Base-by-base conservation (phyloP, 2,329 filamentous ascomycete species). In the Microdochium trichocladiopsis region DNA sequence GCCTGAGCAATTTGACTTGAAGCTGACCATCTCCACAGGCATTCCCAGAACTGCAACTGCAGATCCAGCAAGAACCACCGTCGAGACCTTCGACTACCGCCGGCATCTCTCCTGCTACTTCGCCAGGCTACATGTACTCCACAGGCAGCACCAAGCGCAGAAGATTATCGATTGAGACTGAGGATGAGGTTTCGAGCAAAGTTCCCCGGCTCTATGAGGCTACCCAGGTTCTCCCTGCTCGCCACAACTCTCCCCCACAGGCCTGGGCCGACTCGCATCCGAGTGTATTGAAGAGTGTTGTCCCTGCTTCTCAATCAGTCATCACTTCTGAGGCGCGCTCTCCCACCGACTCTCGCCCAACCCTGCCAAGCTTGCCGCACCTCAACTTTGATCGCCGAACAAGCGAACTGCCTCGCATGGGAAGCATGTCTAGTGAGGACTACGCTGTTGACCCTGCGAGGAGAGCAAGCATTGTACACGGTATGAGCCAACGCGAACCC, bases 61-160 rank as follows among this genome's bases (percentile, higher is more conserved):
- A 62, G 51, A 60, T 62, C 58, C 64, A 60, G 53, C 66, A 57
- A 57, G 69, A 69, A 54, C 61, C 56, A 33, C 55, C 55, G 33
- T 52, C 59, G 48, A 69, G 67, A 55, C 62, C 66, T 43, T 57
- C 63, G 6, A 23, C n/a, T 18, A 61, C 67, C 18, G 63, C 69
- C 47, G 61, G 65, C 22, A 65, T 64, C 12, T 70, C 71, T 18
- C 67, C 73, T 43, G 61, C 60, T 8, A 62, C 63, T 14, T 59
- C 64, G 23, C 60, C 57, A 24, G 57, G 50, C 45, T 80, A 80
- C 57, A 61, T 74, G 12, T 70, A 78, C 63, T 79, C 78, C 25
- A 71, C 78, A 24, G 71, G 60, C 55, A 63, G 65, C n/a, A 69
- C 65, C 60, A 80, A 80, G 66, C 71, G 76, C 54, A 72, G 73